These are phyloP conservation scores for Candida ortonii DNA, from an alignment of 805 yeast genomes.

Conservation along the genomic window DNA sequence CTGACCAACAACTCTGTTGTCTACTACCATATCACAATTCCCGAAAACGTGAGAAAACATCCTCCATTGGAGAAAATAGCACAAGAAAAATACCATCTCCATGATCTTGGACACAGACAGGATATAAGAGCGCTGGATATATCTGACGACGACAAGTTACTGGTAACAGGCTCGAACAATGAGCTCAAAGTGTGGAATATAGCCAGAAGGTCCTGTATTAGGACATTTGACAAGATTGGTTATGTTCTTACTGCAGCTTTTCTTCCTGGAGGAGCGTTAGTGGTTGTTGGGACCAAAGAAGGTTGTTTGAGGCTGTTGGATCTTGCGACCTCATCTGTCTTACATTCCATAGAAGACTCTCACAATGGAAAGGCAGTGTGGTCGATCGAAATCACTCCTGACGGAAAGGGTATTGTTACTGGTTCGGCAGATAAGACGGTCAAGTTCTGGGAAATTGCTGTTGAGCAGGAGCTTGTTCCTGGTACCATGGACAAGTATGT, in stretches of 20 bases:
- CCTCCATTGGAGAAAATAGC: slow-evolving; percentile 39
- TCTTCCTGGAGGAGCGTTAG: slow-evolving; percentile 86
- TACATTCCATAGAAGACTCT: slow-evolving; percentile 70
- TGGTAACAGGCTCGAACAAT: slow-evolving; percentile 91
- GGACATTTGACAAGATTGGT: slow-evolving; percentile 81
- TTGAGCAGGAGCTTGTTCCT: slow-evolving; percentile 64
- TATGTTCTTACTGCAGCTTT: slow-evolving; percentile 78
- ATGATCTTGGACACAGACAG: slow-evolving; percentile 81
- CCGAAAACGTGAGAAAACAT: slow-evolving; percentile 56
- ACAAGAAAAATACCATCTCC: slow-evolving; percentile 55
- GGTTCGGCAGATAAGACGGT: slow-evolving; percentile 93
- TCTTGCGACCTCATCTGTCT: slow-evolving; percentile 72
- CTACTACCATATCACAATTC: slow-evolving; percentile 53
- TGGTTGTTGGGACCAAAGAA: slow-evolving; percentile 82
- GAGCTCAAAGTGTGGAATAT: slow-evolving; percentile 86
- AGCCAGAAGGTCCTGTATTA: slow-evolving; percentile 65
- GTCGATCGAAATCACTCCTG: slow-evolving; percentile 83
- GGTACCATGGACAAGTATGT: slow-evolving; percentile 54
- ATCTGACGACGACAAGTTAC: slow-evolving; percentile 72
- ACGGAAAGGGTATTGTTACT: slow-evolving; percentile 80
- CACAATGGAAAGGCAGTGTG: slow-evolving; percentile 77
- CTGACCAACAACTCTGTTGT: slow-evolving; percentile 75
- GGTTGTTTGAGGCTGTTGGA: slow-evolving; percentile 86
- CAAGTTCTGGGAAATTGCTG: slow-evolving; percentile 83
- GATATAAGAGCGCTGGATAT: slow-evolving; percentile 84